Evolutionary conservation across 2,329 filamentous ascomycete genomes (phyloP), one percentile per base, ranked within the genome.

Genomic region (Periconia macrospinosa): DNA sequence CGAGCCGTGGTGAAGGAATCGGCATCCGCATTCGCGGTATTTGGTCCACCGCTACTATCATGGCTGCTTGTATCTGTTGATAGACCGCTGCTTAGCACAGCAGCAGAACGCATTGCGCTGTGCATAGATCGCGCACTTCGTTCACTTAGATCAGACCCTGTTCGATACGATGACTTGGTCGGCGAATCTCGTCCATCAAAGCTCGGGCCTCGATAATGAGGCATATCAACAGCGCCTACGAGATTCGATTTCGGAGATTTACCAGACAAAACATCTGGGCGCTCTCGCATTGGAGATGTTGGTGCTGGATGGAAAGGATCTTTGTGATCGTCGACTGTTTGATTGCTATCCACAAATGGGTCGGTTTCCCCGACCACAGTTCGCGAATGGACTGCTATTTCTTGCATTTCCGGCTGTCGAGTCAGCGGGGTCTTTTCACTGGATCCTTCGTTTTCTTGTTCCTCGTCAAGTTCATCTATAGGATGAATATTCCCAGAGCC

Each of bases 381-480:
- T 13, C 54, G 53, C 49, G 57, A 55, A 19, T 63, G 53, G 23
- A 30, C 50, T n/a, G 48, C 46, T 11, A 50, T 48, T 50, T 71
- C 65, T 30, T 52, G 41, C 67, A 70, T 71, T 42, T 70, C 69
- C 10, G 56, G 57, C 17, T 60, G 54, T 23, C 43, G 47, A 7
- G 55, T 59, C 20, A 62, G 46, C 1, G 54, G 52, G 8, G 55
- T 57, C 15, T 57, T 52, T 13, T 68, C 65, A 19, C 57, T 63
- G 1, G 52, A 33, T 9, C 54, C 56, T 6, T 66, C 65, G 9
- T 61, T 51, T 49, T 84, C 82, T 37, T 57, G 50, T 47, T 85
- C 82, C 57, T 86, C 85, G 54, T 87, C 85, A 13, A 80, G 73
- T 64, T 86, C 83, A 37, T 86, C 84, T 44, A 88, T 88, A 0